Percentiles rank a stretch among this genome's conserved stretches.
phyloP scores from a whole-genome alignment of 1,284 basidiomycete genomes.

The Trametes sp. region DNA sequence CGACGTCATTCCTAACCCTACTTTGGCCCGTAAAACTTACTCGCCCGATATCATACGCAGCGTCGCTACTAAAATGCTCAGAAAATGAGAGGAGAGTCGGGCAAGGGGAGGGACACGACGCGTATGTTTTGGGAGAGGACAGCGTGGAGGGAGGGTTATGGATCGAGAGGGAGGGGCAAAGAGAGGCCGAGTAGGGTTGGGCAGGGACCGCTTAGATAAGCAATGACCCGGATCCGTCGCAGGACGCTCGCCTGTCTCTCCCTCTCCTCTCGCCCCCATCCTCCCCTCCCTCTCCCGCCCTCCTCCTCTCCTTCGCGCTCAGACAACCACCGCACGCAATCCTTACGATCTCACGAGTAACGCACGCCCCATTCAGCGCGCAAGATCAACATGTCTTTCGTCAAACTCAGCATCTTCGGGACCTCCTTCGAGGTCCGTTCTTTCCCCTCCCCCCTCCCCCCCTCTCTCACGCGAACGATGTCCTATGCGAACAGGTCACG shows the following conservation, averaged over 20 bases:
- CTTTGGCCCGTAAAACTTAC: slow-evolving; percentile 1
- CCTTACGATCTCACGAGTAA: slow-evolving; percentile 11
- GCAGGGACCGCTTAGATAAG: slow-evolving; percentile 25
- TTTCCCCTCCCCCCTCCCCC: slow-evolving; percentile 16
- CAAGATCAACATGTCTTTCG: slow-evolving; percentile 78
- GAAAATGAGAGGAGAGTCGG: neutral
- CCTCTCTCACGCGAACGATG: neutral
- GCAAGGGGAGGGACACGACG: neutral
- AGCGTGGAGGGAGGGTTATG: neutral
- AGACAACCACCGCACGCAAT: neutral
- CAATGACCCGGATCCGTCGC: slow-evolving; percentile 17
- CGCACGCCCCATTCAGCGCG: neutral
- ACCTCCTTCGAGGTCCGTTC: slow-evolving; percentile 86
- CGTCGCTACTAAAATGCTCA: neutral
- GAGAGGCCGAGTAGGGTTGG: slow-evolving; percentile 8
- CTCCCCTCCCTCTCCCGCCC: neutral
- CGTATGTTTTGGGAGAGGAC: neutral
- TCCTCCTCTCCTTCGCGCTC: neutral
- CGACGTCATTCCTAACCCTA: slow-evolving; percentile 25
- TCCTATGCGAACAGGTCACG: slow-evolving; percentile 74
- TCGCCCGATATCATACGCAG: neutral
- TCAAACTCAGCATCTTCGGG: slow-evolving; percentile 98
- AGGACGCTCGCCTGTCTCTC: slow-evolving; percentile 1
- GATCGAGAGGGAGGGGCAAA: neutral
- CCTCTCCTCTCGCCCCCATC: slow-evolving; percentile 5